Percentiles rank a stretch among this genome's conserved stretches.
Evolutionary conservation across 2,329 filamentous ascomycete species (phyloP).

Genomic region (Fusarium sp.): DNA sequence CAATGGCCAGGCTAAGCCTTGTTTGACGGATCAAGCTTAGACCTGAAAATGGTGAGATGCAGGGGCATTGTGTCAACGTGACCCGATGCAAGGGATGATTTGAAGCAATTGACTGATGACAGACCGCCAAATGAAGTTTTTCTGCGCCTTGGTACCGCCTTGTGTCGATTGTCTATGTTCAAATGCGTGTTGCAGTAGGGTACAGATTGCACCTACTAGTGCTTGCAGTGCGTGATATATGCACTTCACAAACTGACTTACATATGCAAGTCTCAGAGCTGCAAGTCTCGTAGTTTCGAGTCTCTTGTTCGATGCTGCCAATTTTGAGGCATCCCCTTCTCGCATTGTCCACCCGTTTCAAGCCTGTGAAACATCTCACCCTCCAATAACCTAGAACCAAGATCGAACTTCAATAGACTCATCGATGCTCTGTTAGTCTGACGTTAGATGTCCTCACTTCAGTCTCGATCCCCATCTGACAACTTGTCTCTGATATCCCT

Average conservation of each 20-base stretch:
- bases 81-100: constrained; percentile 31
- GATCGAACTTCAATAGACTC: constrained; percentile 33
- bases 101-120: constrained; percentile 9
- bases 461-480: constrained; percentile 16
- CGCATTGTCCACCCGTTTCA: constrained; percentile 10
- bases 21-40: constrained; percentile 15
- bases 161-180: neutral
- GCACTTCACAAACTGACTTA: neutral
- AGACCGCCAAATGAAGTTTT: constrained; percentile 3
- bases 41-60: constrained; percentile 28
- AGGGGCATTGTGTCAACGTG: constrained; percentile 37
- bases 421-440: constrained; percentile 23
- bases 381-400: constrained; percentile 16
- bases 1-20: constrained; percentile 20
- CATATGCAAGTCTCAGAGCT: constrained; percentile 19
- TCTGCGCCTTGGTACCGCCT: neutral
- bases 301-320: constrained; percentile 8
- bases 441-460: constrained; percentile 19
- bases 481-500: constrained; percentile 2
- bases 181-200: neutral
- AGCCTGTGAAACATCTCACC: constrained; percentile 36
- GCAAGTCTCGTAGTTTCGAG: constrained; percentile 6
- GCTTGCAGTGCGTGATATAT: constrained; percentile 16
- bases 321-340: constrained; percentile 7
- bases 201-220: neutral